These are phyloP conservation scores for Polygonum maritimum DNA, from an alignment of 148 eudicot genomes.

Conservation along the genomic window DNA sequence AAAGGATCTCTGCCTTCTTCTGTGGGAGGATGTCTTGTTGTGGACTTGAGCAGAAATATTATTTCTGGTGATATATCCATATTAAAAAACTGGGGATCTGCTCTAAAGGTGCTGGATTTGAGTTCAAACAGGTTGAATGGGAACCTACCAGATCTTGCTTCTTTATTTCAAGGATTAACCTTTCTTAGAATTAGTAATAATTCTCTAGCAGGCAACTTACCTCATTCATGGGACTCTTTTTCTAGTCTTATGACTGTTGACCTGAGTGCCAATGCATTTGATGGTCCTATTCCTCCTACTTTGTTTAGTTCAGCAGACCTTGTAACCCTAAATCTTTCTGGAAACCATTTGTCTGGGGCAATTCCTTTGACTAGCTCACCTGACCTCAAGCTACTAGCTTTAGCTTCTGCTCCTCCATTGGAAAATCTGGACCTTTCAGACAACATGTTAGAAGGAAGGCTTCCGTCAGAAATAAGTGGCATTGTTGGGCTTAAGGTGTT, in stretches of 20 bases:
- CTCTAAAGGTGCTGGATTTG: constrained; percentile 64
- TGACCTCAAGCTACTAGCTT: constrained; percentile 38
- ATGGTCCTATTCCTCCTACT: constrained; percentile 62
- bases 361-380: constrained; percentile 59
- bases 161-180: constrained; percentile 47
- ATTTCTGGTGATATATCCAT: constrained; percentile 43
- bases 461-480: constrained; percentile 48
- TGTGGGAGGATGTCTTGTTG: constrained; percentile 32
- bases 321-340: constrained; percentile 59
- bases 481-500: constrained; percentile 50
- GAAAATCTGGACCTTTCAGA: constrained; percentile 79
- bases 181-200: constrained; percentile 54
- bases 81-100: constrained; percentile 36
- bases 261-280: constrained; percentile 62
- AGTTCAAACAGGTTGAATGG: constrained; percentile 76
- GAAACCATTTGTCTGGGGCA: constrained; percentile 51
- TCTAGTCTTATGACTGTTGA: constrained; percentile 46
- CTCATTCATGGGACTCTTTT: constrained; percentile 35
- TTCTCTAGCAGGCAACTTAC: constrained; percentile 55
- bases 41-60: constrained; percentile 53
- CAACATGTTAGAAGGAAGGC: constrained; percentile 48
- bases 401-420: constrained; percentile 51
- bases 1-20: constrained; percentile 48
- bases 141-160: constrained; percentile 46
- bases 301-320: constrained; percentile 57